Base-by-base conservation (phyloP, 306 rosid genomes). In the Rubus idaeus region DNA sequence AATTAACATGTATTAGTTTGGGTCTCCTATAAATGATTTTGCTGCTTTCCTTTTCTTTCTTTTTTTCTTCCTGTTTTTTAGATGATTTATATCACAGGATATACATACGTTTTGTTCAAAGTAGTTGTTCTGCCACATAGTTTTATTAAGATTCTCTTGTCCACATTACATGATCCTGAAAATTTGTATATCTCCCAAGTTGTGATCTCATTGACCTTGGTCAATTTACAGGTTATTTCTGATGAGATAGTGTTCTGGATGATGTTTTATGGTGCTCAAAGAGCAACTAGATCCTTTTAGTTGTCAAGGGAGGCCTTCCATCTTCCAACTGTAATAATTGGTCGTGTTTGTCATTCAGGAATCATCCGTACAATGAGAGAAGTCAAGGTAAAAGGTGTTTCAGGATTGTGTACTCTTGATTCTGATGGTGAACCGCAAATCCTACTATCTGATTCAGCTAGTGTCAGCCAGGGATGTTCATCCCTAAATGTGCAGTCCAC, bases 281-380 rank as follows among this genome's bases (percentile, higher is more conserved):
- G 68, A 81, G 65, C 83, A 84, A 88, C 10, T 73, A 75, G 82
- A 62, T 57, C 41, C 78, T 62, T 73, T 73, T 40, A 40, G 72
- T 50, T 21, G 56, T 60, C 78, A 40, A 51, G 56, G 66, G 45
- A 69, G 71, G 41, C 65, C 76, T 61, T 85, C 37, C 61, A 80
- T 79, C 75, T 83, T 23, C 81, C 78, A 30, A 21, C 69, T 82
- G 41, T 63, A 42, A 61, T 62, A 68, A 40, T 60, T 70, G 50
- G 35, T 63, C 82, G 37, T 75, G 44, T 58, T 20, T 74, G n/a
- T 79, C 70, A 56, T 76, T 91, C 79, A 41, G 67, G 78, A 81
- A 26, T 77, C 75, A 60, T 77, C 20, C 45, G 49, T 75, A 83
- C 84, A 51, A 84, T 92, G 96, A 88, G 84, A 81, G 91, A 90